Evolutionary conservation across 495 filamentous ascomycete genomes (phyloP), one percentile per base, ranked within the genome.

Genomic region (Penicillium pancosmium): DNA sequence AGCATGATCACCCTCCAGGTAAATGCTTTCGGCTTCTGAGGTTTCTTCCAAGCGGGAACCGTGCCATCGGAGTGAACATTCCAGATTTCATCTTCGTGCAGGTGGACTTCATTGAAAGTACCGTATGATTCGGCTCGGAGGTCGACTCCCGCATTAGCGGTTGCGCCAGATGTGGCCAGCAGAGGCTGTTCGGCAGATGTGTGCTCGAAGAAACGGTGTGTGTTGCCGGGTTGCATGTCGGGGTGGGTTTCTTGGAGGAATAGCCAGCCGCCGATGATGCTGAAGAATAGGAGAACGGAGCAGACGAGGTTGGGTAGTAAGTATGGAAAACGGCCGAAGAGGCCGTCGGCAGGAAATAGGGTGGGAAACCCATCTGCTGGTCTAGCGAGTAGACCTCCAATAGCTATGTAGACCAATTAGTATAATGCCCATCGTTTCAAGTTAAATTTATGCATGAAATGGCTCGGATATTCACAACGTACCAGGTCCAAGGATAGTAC

Each of bases 241-340:
- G 90, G 90, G 63, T 93, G 90, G 15, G 90, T 93, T 65, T 94
- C 91, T 54, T 90, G 82, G 4, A 94, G 77, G 46, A 90, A 82
- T 48, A 91, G 73, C 65, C 85, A 91, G n/a, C 88, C 87, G 51
- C 86, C 76, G 49, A 90, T 66, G 55, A 93, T 91, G 65, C 88
- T 90, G 51, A 90, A 69, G 15, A 91, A 68, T 59, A 93, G 86
- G 57, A 93, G 71, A 40, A 73, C 76, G 50, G 88, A 85, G 68
- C 91, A 93, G 58, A 92, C 85, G 33, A 92, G 70, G 65, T 94
- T 93, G 4, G 91, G 91, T 49, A 94, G 77, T 15, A 93, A 82
- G 68, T 91, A 94, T n/a, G 91, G 91, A 62, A 90, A 92, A 49
- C 68, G 79, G n/a, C 81, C 83, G 67, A 94, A 93, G 36, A 91